These are phyloP conservation scores for Nakaseomyces kungkrabaensis DNA, from an alignment of 1,139 yeast species.

Conservation along the genomic window DNA sequence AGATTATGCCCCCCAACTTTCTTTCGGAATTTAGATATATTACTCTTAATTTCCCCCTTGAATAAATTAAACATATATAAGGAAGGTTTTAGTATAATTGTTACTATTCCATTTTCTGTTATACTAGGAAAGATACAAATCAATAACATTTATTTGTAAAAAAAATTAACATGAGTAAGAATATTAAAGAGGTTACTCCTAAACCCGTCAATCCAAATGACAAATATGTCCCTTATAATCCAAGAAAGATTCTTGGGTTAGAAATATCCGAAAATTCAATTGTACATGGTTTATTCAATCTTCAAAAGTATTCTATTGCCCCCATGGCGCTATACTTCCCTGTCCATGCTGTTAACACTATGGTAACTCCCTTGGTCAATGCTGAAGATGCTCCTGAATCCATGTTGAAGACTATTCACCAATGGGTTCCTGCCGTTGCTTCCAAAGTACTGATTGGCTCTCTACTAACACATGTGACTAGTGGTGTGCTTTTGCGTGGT, in stretches of 20 bases:
- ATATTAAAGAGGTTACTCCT: neutral
- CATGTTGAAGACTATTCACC: constrained; percentile 19
- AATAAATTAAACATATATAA: neutral
- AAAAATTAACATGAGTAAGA: neutral
- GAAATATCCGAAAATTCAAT: neutral
- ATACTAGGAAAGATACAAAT: neutral
- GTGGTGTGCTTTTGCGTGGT: constrained; percentile 14
- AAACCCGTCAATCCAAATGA: neutral
- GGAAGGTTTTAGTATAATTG: neutral
- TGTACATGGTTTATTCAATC: neutral
- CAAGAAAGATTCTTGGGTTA: neutral
- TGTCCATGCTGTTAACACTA: constrained; percentile 19
- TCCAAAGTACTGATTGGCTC: constrained; percentile 11
- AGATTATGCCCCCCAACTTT: neutral
- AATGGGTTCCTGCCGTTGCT: constrained; percentile 15
- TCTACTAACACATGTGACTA: constrained; percentile 11
- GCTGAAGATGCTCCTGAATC: constrained; percentile 20
- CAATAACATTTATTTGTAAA: neutral
- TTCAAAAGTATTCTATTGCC: constrained; percentile 17
- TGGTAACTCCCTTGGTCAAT: constrained; percentile 15
- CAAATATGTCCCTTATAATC: neutral
- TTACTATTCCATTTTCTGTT: too few relatives aligned
- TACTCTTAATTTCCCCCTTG: neutral
- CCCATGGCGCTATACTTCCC: constrained; percentile 20
- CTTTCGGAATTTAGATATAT: neutral